Evolutionary conservation across 441 rosid species (phyloP), one percentile per base, ranked within the genome.

Genomic region (Sinapis alba): DNA sequence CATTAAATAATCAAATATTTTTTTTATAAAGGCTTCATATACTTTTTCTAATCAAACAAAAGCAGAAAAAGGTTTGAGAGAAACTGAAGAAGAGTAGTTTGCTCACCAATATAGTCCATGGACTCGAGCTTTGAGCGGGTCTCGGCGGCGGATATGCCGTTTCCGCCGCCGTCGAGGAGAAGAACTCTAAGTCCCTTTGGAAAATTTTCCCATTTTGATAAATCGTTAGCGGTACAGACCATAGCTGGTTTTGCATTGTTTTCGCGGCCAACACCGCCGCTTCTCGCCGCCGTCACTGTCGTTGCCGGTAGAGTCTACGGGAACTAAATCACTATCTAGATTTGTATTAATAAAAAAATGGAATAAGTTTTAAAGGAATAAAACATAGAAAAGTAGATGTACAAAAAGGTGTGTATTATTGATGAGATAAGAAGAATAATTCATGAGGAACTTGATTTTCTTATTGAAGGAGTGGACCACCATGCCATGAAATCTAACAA

Each of bases 191-290:
- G 98, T 73, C 99, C 99, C 82, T 92, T 96, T 2, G 98, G 99
- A 51, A 96, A 96, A 75, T 87, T 90, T 80, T 90, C 89, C 98
- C 98, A 94, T 73, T 76, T 87, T 76, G 94, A 93, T 74, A 94
- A 83, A 80, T 96, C 95, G 78, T 87, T 80, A 62, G 87, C 87
- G 75, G 96, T 90, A 86, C 85, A 83, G 84, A 94, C 92, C 99
- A 96, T 96, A 84, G 96, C 93, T 96, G 91, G 89, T 83, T 90
- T 87, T 87, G 98, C 99, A 96, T 94, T 88, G 84, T 89, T 90
- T 90, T 88, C 81, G 88, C 89, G 85, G 87, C 89, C 77, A 72
- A 50, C 38, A 78, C 80, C 73, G 80, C 77, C 73, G 59, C 21
- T 72, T 51, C 12, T 54, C 73, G 15, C 76, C 63, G 36, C 73